phyloP scores from a whole-genome alignment of 495 filamentous ascomycete species.

The Parachaetomium inaequale region DNA sequence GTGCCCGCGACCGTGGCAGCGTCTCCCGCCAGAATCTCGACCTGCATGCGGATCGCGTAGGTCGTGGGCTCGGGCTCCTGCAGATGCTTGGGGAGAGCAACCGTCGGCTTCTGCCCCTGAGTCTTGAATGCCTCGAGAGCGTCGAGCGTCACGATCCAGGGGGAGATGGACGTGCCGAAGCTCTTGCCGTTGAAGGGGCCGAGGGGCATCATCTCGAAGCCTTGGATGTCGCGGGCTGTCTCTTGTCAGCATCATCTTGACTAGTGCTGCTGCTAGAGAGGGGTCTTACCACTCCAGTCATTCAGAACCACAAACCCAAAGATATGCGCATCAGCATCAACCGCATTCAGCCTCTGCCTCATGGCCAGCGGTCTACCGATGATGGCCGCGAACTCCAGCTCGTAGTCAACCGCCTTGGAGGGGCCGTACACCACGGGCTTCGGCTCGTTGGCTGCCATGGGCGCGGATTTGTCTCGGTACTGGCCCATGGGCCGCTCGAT shows the following conservation, averaged over 20 bases:
- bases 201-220: conserved; percentile 64
- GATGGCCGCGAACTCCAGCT: conserved; percentile 56
- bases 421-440: conserved; percentile 49
- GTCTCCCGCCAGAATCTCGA: background rate
- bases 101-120: background rate
- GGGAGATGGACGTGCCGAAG: conserved; percentile 68
- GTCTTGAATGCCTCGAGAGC: conserved; percentile 58
- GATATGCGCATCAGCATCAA: conserved; percentile 61
- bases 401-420: conserved; percentile 62
- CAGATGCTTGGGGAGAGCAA: background rate
- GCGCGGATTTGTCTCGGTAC: conserved; percentile 1
- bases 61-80: background rate
- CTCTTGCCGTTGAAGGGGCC: conserved; percentile 73
- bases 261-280: background rate
- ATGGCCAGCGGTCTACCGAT: conserved; percentile 51
- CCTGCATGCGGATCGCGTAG: conserved; percentile 2
- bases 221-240: conserved; percentile 65
- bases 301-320: conserved; percentile 76
- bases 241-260: background rate
- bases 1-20: background rate
- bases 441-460: background rate
- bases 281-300: conserved; percentile 54
- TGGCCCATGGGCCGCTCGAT: conserved; percentile 3
- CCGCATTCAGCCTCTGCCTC: conserved; percentile 51
- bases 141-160: conserved; percentile 69